Percentiles rank a stretch among this genome's conserved stretches.
These are phyloP conservation scores for Aegilops umbellulata DNA, from an alignment of 176 grass and related monocot genomes.

Conservation along the genomic window DNA sequence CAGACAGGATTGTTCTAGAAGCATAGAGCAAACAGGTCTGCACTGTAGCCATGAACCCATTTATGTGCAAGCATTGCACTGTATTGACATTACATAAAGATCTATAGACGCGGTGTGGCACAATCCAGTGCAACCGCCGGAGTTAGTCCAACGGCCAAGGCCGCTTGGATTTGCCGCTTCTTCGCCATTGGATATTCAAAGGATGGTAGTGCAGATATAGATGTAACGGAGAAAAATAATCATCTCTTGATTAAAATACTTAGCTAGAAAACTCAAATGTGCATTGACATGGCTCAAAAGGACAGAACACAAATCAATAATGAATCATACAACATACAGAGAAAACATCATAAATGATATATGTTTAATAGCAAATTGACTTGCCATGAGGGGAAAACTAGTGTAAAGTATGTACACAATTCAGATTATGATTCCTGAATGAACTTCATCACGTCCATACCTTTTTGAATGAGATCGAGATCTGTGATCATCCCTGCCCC, in stretches of 20 bases:
- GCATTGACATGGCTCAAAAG: background rate
- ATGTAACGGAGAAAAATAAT: background rate
- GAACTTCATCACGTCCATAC: slow-evolving; percentile 37
- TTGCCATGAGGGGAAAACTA: slow-evolving; percentile 9
- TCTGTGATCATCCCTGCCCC: slow-evolving; percentile 66
- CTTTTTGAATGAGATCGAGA: slow-evolving; percentile 86
- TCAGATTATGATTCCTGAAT: background rate
- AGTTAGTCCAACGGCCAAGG: background rate
- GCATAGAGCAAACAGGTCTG: background rate
- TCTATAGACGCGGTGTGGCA: background rate
- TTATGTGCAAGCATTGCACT: background rate
- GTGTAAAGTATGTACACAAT: background rate
- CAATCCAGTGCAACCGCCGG: background rate
- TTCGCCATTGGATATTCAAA: background rate
- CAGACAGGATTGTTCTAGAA: background rate
- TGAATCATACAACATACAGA: background rate
- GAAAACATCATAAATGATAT: background rate
- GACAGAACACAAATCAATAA: background rate
- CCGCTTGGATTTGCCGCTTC: background rate
- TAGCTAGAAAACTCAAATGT: background rate
- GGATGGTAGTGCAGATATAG: background rate
- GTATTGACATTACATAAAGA: background rate
- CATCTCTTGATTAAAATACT: background rate
- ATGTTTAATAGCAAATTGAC: background rate
- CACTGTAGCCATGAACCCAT: background rate